These are phyloP conservation scores for Penicillium crustosum DNA, from an alignment of 2,329 filamentous ascomycete species.

Conservation along the genomic window DNA sequence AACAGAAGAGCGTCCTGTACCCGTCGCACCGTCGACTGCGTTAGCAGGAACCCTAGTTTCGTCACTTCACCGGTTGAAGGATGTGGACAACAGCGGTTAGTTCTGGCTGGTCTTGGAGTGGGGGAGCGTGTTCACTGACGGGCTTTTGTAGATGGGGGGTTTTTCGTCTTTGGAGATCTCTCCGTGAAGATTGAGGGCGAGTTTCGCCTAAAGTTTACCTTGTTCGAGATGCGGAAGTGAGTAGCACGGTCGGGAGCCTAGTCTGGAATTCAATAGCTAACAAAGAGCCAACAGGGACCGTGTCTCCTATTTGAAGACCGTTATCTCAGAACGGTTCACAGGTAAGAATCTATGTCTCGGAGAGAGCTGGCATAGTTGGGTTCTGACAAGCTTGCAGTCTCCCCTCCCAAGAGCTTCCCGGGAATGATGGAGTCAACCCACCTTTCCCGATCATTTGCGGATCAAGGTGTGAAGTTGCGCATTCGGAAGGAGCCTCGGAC, in stretches of 20 bases:
- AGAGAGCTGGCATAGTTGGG: background rate
- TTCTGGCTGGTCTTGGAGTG: background rate
- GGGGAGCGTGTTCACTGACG: background rate
- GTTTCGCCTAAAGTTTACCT: slow-evolving; percentile 72
- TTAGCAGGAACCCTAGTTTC: slow-evolving; percentile 74
- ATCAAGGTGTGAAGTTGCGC: slow-evolving; percentile 80
- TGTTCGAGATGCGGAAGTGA: slow-evolving; percentile 70
- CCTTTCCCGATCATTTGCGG: slow-evolving; percentile 77
- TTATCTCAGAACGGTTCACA: slow-evolving; percentile 67
- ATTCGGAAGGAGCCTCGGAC: slow-evolving; percentile 78
- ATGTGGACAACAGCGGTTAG: slow-evolving; percentile 65
- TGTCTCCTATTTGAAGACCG: slow-evolving; percentile 53
- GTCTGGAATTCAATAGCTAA: slow-evolving; percentile 17
- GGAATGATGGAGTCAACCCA: slow-evolving; percentile 80
- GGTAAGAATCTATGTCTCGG: slow-evolving; percentile 45
- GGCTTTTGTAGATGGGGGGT: slow-evolving; percentile 64
- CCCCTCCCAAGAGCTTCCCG: slow-evolving; percentile 66
- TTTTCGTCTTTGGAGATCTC: slow-evolving; percentile 88
- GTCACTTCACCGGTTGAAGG: slow-evolving; percentile 78
- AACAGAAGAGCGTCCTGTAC: slow-evolving; percentile 47
- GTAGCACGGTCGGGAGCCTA: slow-evolving; percentile 21
- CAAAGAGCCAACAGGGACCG: slow-evolving; percentile 33
- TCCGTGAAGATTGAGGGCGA: slow-evolving; percentile 73
- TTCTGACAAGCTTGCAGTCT: slow-evolving; percentile 33
- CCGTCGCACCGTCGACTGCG: slow-evolving; percentile 51